These are phyloP conservation scores for Alliaria petiolata DNA, from an alignment of 345 rosid genomes.

Conservation along the genomic window DNA sequence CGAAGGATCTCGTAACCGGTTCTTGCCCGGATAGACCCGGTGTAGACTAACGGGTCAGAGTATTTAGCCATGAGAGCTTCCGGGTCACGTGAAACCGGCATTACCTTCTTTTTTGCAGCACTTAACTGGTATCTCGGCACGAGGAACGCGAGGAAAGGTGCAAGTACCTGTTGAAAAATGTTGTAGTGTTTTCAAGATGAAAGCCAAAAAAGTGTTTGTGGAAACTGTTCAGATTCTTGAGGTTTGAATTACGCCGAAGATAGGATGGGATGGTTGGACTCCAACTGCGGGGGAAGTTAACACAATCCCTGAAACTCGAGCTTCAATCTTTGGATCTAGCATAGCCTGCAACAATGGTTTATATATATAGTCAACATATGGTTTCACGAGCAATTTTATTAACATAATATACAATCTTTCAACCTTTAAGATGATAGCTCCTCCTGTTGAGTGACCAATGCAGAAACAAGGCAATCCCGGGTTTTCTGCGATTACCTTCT, in stretches of 20 bases:
- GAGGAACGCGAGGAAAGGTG: conserved; percentile 64
- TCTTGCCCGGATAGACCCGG: conserved; percentile 71
- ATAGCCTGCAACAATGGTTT: conserved; percentile 45
- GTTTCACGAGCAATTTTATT: background rate
- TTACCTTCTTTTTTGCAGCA: conserved; percentile 71
- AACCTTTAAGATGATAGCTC: conserved; percentile 77
- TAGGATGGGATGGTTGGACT: conserved; percentile 86
- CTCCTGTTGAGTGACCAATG: conserved; percentile 94
- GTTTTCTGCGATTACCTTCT: conserved; percentile 59
- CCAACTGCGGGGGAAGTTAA: conserved; percentile 93
- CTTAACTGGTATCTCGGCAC: conserved; percentile 62
- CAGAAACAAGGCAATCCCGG: conserved; percentile 79
- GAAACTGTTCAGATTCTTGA: background rate
- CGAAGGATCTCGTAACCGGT: conserved; percentile 88
- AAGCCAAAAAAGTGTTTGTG: background rate
- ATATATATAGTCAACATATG: background rate
- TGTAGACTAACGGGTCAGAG: conserved; percentile 84
- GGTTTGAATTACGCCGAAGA: conserved; percentile 47
- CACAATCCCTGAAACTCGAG: conserved; percentile 54
- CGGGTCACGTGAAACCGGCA: conserved; percentile 81
- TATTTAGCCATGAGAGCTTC: conserved; percentile 75
- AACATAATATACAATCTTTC: background rate
- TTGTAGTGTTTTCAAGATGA: background rate
- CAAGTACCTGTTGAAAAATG: conserved; percentile 52
- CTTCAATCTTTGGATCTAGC: conserved; percentile 57